Evolutionary conservation across 192 early-diverging fungal genomes (phyloP).

Genomic region (Entophlyctis luteolus): DNA sequence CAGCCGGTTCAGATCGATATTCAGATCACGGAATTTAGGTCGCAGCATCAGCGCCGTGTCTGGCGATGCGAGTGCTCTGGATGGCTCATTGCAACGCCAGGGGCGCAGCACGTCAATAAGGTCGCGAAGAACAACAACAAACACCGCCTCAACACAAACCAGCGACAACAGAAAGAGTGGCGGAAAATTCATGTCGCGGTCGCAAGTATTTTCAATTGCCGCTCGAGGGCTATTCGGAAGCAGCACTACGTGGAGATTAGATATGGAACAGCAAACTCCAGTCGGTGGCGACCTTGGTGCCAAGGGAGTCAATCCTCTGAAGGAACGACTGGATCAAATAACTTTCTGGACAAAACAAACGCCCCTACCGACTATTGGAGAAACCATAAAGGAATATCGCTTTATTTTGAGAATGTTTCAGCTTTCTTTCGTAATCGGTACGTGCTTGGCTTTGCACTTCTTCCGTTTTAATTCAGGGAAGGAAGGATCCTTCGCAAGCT

Average conservation of each 20-base stretch:
- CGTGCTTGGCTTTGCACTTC: neutral
- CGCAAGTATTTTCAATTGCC: neutral
- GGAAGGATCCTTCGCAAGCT: slow-evolving; percentile 34
- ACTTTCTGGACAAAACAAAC: slow-evolving; percentile 25
- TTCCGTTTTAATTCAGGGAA: neutral
- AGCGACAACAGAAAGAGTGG: no score
- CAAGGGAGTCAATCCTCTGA: neutral
- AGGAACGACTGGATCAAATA: neutral
- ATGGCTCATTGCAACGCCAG: no score
- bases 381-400: slow-evolving; percentile 13
- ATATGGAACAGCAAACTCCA: neutral
- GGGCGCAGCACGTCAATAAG: no score
- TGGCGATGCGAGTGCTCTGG: no score
- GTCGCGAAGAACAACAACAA: no score
- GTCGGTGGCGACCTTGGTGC: neutral
- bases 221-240: neutral
- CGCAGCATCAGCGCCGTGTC: no score
- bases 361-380: slow-evolving; percentile 9
- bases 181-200: no score
- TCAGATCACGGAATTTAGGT: no score
- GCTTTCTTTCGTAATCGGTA: slow-evolving; percentile 18
- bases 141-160: no score
- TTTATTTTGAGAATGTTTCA: slow-evolving; percentile 12
- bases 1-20: no score
- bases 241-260: slow-evolving; percentile 6